Evolutionary conservation across 2,329 filamentous ascomycete species (phyloP).

Genomic region (Fusarium sp.): DNA sequence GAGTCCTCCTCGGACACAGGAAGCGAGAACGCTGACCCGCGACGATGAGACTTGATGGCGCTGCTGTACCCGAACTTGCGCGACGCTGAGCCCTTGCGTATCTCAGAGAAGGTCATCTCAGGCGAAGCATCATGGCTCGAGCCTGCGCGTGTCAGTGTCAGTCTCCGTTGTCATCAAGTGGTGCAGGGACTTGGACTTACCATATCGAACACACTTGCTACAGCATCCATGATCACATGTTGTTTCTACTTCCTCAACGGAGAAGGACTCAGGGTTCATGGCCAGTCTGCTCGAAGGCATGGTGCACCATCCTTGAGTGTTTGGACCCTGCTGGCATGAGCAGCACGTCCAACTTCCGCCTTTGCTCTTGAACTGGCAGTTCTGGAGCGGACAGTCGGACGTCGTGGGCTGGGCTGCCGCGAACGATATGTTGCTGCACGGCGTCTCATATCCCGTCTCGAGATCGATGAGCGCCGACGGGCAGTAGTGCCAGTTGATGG

Average conservation of each 20-base stretch:
- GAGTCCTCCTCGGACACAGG: conserved; percentile 20
- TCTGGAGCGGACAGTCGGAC: conserved; percentile 59
- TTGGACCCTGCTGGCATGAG: conserved; percentile 61
- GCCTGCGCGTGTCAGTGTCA: conserved; percentile 37
- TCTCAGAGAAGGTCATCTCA: conserved; percentile 52
- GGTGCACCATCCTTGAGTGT: conserved; percentile 65
- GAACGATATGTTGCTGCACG: conserved; percentile 62
- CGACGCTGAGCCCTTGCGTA: conserved; percentile 51
- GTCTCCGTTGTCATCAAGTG: not conserved
- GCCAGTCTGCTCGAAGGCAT: conserved; percentile 49
- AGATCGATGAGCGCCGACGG: conserved; percentile 59
- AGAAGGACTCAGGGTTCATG: conserved; percentile 48
- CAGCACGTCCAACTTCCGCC: conserved; percentile 67
- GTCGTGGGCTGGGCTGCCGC: conserved; percentile 57
- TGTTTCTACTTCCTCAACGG: conserved; percentile 52
- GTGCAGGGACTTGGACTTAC: conserved; percentile 43
- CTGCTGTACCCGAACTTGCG: conserved; percentile 51
- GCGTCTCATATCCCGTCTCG: conserved; percentile 60
- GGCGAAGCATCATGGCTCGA: conserved; percentile 49
- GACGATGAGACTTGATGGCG: conserved; percentile 46
- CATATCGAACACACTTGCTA: conserved; percentile 57
- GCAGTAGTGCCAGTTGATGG: conserved; percentile 67
- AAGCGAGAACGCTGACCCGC: conserved; percentile 45
- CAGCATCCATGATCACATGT: conserved; percentile 66
- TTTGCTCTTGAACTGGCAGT: conserved; percentile 63